phyloP scores from a whole-genome alignment of 352 stramenopile species.

The Phytophthora foliorum region DNA sequence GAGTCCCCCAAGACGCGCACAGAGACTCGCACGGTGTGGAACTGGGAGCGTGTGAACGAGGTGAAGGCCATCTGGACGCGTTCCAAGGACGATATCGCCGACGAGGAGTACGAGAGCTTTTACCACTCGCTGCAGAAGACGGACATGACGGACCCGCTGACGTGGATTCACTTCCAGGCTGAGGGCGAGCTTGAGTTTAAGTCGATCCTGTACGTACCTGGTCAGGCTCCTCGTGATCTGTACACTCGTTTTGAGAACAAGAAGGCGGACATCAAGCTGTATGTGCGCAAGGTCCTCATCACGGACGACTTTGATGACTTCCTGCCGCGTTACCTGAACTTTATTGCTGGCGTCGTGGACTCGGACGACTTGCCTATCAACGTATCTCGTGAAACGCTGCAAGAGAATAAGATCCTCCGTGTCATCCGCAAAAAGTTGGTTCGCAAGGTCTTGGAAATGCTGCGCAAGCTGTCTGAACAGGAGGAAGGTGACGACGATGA shows the following conservation, averaged over 20 bases:
- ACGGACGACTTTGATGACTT: slow-evolving; percentile 98
- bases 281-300: slow-evolving; percentile 99
- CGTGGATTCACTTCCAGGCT: slow-evolving; percentile 99
- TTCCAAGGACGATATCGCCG: slow-evolving; percentile 96
- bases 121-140: slow-evolving; percentile 96
- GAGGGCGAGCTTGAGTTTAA: slow-evolving; percentile 99
- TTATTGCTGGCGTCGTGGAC: slow-evolving; percentile 99
- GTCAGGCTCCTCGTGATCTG: slow-evolving; percentile 84
- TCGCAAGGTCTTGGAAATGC: slow-evolving; percentile 99
- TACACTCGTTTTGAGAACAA: slow-evolving; percentile 94
- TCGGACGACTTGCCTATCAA: slow-evolving; percentile 99
- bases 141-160: slow-evolving; percentile 87
- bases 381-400: slow-evolving; percentile 99
- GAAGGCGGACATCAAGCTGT: slow-evolving; percentile 96
- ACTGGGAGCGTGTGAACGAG: slow-evolving; percentile 98
- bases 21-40: slow-evolving; percentile 95
- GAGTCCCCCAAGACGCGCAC: slow-evolving; percentile 88
- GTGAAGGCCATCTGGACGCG: slow-evolving; percentile 99
- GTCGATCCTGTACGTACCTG: slow-evolving; percentile 98
- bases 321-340: slow-evolving; percentile 98
- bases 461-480: slow-evolving; percentile 94
- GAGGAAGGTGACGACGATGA: slow-evolving; percentile 87
- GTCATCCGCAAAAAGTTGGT: slow-evolving; percentile 99
- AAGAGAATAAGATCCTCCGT: slow-evolving; percentile 99
- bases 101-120: slow-evolving; percentile 99